phyloP scores from a whole-genome alignment of 208 protist species.

The Entamoeba moshkovskii region DNA sequence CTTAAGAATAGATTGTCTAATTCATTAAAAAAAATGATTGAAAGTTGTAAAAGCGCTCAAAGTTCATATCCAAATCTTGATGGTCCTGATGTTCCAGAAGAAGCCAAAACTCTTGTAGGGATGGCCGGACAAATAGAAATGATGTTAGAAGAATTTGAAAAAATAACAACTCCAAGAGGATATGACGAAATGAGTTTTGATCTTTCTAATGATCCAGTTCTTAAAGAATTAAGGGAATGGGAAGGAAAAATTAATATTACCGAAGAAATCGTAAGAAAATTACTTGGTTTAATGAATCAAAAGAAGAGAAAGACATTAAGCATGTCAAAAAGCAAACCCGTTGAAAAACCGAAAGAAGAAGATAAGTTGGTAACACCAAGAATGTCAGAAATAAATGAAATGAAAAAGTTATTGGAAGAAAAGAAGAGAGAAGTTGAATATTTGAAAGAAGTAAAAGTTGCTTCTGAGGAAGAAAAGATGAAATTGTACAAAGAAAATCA shows the following conservation, averaged over 20 bases:
- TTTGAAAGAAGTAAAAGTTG: background rate
- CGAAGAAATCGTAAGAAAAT: background rate
- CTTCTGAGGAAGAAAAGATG: background rate
- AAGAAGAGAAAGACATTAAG: background rate
- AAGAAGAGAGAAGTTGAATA: background rate
- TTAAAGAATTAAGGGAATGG: background rate
- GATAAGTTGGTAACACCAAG: background rate
- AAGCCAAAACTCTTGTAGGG: background rate
- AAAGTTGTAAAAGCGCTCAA: background rate
- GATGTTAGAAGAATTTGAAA: background rate
- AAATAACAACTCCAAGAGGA: background rate
- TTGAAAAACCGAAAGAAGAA: background rate
- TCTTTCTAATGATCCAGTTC: background rate
- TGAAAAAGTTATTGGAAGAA: background rate
- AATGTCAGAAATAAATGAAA: background rate
- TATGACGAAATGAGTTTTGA: background rate
- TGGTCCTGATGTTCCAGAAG: background rate
- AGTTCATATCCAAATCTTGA: background rate
- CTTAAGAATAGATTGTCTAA: background rate
- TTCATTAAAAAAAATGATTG: background rate
- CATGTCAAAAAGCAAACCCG: background rate
- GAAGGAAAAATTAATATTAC: background rate
- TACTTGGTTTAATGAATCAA: background rate
- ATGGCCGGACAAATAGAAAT: background rate
- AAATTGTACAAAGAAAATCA: too few relatives aligned